Evolutionary conservation across 306 rosid genomes (phyloP).

Genomic region (Cyamopsis tetragonoloba): DNA sequence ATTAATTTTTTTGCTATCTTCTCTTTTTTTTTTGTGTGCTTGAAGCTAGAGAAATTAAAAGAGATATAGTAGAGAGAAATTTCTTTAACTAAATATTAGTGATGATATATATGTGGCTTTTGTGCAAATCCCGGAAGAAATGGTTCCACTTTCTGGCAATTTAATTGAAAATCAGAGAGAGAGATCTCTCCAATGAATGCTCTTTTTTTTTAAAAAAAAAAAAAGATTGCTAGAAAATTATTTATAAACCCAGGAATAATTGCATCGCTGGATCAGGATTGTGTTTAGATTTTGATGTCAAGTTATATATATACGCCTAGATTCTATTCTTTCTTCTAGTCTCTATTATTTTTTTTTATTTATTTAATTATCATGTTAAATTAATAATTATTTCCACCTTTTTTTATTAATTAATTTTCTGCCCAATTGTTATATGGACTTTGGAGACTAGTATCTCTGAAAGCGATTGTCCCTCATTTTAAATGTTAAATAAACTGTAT

Average conservation of each 20-base stretch:
- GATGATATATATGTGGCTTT: neutral
- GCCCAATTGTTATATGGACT: constrained; percentile 37
- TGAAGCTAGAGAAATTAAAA: neutral
- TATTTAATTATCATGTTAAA: constrained; percentile 19
- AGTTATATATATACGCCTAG: constrained; percentile 61
- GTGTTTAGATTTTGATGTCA: constrained; percentile 65
- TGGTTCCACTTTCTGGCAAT: constrained; percentile 24
- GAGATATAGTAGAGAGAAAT: constrained; percentile 6
- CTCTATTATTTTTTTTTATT: constrained; percentile 37
- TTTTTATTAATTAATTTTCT: constrained; percentile 18
- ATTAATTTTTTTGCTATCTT: constrained; percentile 1
- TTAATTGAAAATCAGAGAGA: constrained; percentile 65
- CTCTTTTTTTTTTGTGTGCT: neutral
- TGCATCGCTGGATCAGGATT: constrained; percentile 99
- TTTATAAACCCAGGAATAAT: constrained; percentile 58
- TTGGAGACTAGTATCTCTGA: constrained; percentile 61
- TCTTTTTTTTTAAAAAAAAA: too few species aligned
- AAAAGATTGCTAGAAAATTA: too few species aligned
- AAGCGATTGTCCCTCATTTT: constrained; percentile 67
- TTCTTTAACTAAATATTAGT: neutral
- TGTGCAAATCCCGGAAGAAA: constrained; percentile 48
- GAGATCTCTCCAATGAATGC: constrained; percentile 35
- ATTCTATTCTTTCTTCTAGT: constrained; percentile 57
- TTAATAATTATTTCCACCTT: constrained; percentile 24
- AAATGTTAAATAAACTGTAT: constrained; percentile 36